These are phyloP conservation scores for Picochlorum sp. DNA, from an alignment of 139 green algal genomes.

Conservation along the genomic window DNA sequence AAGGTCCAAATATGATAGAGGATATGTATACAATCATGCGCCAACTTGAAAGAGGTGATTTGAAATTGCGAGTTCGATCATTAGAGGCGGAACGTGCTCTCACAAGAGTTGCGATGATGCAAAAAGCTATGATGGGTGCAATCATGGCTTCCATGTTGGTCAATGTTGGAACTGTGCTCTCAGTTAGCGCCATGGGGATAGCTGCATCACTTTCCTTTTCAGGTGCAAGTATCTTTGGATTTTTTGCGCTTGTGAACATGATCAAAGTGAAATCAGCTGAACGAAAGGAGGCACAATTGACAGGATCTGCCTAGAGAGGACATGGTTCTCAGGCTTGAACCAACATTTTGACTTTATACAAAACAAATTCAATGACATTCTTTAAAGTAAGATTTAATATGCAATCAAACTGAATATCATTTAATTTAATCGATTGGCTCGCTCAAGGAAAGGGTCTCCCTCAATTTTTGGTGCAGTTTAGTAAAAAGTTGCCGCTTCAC, in stretches of 20 bases:
- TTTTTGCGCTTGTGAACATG: conserved; percentile 35
- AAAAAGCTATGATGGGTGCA: conserved; percentile 48
- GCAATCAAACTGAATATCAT: background rate
- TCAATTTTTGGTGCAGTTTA: conserved; percentile 62
- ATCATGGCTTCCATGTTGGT: conserved; percentile 71
- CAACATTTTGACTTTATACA: too few relatives aligned
- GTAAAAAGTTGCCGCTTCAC: conserved; percentile 81
- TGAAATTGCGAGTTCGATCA: conserved; percentile 92
- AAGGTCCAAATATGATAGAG: conserved; percentile 80
- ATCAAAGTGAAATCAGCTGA: conserved; percentile 59
- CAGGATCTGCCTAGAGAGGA: conserved; percentile 25
- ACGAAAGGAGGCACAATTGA: conserved; percentile 67
- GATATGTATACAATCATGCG: conserved; percentile 57
- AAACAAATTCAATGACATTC: too few relatives aligned
- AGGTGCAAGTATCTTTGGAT: conserved; percentile 31
- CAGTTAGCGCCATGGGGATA: conserved; percentile 22
- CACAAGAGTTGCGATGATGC: conserved; percentile 64
- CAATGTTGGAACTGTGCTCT: conserved; percentile 88
- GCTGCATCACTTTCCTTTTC: conserved; percentile 39
- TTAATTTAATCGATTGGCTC: background rate
- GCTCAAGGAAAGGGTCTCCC: conserved; percentile 27
- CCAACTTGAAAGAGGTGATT: conserved; percentile 77
- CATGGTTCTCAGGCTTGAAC: too few relatives aligned
- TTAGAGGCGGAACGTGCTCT: conserved; percentile 91
- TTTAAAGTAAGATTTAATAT: background rate